Base-by-base conservation (phyloP, 305 asterid species). In the Solanum hybrid region DNA sequence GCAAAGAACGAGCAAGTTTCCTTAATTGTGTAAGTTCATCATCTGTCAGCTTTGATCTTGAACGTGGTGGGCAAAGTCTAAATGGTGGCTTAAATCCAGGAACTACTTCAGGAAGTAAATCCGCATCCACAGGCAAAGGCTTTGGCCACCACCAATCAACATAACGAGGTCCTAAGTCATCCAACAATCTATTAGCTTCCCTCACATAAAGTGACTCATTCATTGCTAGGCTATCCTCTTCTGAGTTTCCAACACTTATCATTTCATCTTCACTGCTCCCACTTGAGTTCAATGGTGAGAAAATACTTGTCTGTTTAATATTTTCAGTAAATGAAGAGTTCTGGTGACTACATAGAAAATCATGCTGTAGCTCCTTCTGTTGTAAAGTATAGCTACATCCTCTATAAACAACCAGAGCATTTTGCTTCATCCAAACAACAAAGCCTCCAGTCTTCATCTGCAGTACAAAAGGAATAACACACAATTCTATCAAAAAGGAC, bases 51-150 rank as follows among this genome's bases (percentile, higher is more conserved):
- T 94, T 91, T 89, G 98, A 88, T 92, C 96, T 94, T 90, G 93
- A 93, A 91, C 73, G 90, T 88, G 97, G 95, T 31, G 97, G 96
- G 88, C 94, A 96, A 88, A 93, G 94, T 94, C 99, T 95, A 88
- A 92, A 92, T 56, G 98, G 98, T 24, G 95, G 91, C 92, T 88
- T 94, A 31, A 92, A 95, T 92, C 97, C 98, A 90, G 96, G 96
- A 92, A 94, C 94, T 90, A 89, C 90, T 92, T 95, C 98, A 4
- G 97, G 98, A 93, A 97, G 99, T 93, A 95, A 93, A 90, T 96
- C 99, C 22, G 95, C 99, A 89, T 97, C 97, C 87, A 97, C 98
- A 1, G 99, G 99, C 94, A 97, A 90, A 90, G 99, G 99, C 93
- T 95, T 96, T 85, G 89, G 94, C 95, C 92, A 91, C 99, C 99